Evolutionary conservation across 2,329 filamentous ascomycete genomes (phyloP).

Genomic region (Colletotrichum somersetense): DNA sequence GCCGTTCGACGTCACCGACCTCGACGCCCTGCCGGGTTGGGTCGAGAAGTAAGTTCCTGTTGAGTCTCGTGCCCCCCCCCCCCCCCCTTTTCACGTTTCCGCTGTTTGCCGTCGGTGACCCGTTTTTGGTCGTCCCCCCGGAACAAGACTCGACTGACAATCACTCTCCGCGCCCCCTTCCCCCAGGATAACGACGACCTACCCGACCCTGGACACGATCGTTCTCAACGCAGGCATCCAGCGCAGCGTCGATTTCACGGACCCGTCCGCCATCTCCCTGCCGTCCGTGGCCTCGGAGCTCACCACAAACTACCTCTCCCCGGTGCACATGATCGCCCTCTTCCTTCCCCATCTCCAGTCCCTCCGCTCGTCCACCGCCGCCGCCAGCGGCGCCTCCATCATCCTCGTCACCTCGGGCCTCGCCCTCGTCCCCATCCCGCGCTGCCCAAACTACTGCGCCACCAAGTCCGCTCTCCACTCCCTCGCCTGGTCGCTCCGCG

Average conservation of each 20-base stretch:
- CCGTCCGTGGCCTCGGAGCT: conserved; percentile 56
- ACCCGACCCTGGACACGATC: conserved; percentile 67
- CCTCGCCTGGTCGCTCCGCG: conserved; percentile 59
- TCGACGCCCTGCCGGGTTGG: conserved; percentile 57
- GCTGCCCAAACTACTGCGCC: conserved; percentile 64
- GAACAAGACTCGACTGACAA: background rate
- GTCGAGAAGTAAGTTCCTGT: conserved; percentile 50
- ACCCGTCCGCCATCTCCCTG: conserved; percentile 54
- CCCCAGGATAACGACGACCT: conserved; percentile 50
- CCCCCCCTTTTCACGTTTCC: too few relatives aligned
- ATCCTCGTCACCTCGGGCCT: conserved; percentile 58
- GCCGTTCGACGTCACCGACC: conserved; percentile 60
- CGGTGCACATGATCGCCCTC: conserved; percentile 58
- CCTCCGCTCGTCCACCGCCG: conserved; percentile 32
- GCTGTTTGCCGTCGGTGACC: too few relatives aligned
- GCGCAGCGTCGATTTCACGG: conserved; percentile 59
- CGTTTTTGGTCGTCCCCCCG: too few relatives aligned
- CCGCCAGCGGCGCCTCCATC: too few relatives aligned
- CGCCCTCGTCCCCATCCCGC: conserved; percentile 60
- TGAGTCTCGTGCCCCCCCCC: background rate
- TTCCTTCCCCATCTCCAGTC: conserved; percentile 60
- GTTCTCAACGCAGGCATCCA: conserved; percentile 71
- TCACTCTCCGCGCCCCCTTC: background rate
- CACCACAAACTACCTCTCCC: conserved; percentile 61
- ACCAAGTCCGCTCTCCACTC: conserved; percentile 66